Evolutionary conservation across 306 rosid genomes (phyloP).

Genomic region (Trichosanthes cucumerina): DNA sequence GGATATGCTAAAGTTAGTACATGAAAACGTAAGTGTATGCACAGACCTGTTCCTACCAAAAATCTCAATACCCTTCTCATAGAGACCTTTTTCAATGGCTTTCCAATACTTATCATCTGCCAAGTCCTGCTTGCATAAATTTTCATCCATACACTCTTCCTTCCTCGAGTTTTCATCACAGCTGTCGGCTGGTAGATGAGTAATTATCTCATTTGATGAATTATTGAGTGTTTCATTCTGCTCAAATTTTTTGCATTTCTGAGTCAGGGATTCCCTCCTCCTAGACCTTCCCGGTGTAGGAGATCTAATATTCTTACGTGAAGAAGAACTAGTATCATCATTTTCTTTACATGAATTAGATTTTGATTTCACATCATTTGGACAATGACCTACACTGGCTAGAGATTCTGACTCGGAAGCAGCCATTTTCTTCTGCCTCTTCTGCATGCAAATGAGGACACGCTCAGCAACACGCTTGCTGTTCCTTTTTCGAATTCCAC

Average conservation of each 20-base stretch:
- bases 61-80: slow-evolving; percentile 83
- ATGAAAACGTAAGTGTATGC: slow-evolving; percentile 10
- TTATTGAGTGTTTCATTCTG: slow-evolving; percentile 44
- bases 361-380: slow-evolving; percentile 30
- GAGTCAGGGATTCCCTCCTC: slow-evolving; percentile 26
- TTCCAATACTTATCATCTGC: slow-evolving; percentile 68
- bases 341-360: slow-evolving; percentile 34
- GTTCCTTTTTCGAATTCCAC: slow-evolving; percentile 65
- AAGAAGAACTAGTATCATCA: slow-evolving; percentile 33
- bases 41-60: slow-evolving; percentile 91
- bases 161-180: slow-evolving; percentile 61
- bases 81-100: slow-evolving; percentile 74
- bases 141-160: slow-evolving; percentile 65
- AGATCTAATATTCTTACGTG: slow-evolving; percentile 29
- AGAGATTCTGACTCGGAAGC: slow-evolving; percentile 77
- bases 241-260: slow-evolving; percentile 24
- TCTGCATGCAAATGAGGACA: slow-evolving; percentile 77
- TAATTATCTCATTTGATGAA: slow-evolving; percentile 45
- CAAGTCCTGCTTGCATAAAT: slow-evolving; percentile 46
- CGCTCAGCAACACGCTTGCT: slow-evolving; percentile 95
- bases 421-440: slow-evolving; percentile 66
- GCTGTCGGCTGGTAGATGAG: slow-evolving; percentile 42
- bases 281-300: slow-evolving; percentile 29
- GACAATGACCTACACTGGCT: slow-evolving; percentile 43
- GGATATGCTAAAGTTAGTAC: slow-evolving; percentile 8